Base-by-base conservation (phyloP, 2,329 filamentous ascomycete species). In the Thelonectria discophora region DNA sequence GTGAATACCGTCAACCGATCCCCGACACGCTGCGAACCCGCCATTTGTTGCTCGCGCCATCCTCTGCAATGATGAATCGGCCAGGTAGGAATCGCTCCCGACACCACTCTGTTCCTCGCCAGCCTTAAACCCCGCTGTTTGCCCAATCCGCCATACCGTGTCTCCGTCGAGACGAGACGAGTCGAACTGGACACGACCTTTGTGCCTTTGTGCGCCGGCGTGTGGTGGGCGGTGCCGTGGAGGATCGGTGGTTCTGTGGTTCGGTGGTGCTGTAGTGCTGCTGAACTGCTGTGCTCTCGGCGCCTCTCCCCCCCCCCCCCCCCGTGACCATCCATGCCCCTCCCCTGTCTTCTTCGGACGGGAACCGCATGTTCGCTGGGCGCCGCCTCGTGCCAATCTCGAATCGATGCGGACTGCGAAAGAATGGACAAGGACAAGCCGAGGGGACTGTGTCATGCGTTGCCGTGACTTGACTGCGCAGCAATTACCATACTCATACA, bases 31-130 rank as follows among this genome's bases (percentile, higher is more conserved):
- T 47, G 42, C 52, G 47, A 49, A 43, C 53, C 47, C 47, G 34
- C 53, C 45, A 51, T 58, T 60, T 50, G 62, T 64, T 54, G 51
- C 64, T 65, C 65, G 69, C 69, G 68, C 73, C 63, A 70, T 63
- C 58, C 59, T 59, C 64, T 67, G 65, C 73, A 76, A 81, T 76
- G 74, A 87, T 87, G 84, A 86, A 86, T 76, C 81, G 84, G 80
- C 81, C 83, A 86, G 84, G 84, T 87, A 86, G 76, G 80, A 73
- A 73, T 72, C 69, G 64, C 68, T 68, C 73, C 69, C 65, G 62
- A 68, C n/a, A n/a, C 60, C 65, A 66, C 66, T 52, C 69, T 65
- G 58, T 69, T 65, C 65, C 65, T 63, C 67, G 58, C 65, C 65
- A 67, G 65, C 69, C 65, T 68, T 54, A 60, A 64, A 67, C 66